These are phyloP conservation scores for Lobosporangium transversale DNA, from an alignment of 192 early-diverging fungal genomes.

Conservation along the genomic window DNA sequence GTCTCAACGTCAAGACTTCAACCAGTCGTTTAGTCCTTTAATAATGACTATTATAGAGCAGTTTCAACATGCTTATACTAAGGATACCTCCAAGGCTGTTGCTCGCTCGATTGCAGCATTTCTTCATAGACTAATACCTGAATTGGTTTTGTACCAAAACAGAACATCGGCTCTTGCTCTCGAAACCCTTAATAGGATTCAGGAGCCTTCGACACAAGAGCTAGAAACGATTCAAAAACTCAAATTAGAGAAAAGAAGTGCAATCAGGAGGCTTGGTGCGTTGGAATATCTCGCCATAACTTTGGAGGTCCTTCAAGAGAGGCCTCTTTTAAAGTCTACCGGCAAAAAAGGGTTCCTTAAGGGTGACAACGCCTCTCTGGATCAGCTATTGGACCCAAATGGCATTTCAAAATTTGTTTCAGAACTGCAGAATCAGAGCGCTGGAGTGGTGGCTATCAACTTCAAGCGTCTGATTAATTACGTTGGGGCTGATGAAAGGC, in stretches of 20 bases:
- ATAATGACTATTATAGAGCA: slow-evolving; percentile 58
- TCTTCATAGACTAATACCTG: slow-evolving; percentile 43
- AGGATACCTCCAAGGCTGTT: slow-evolving; percentile 23
- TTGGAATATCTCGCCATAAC: slow-evolving; percentile 32
- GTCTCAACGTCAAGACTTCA: slow-evolving; percentile 10
- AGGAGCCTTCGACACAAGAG: slow-evolving; percentile 14
- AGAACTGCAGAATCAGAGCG: slow-evolving; percentile 9
- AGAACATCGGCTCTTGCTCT: slow-evolving; percentile 35
- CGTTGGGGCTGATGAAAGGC: slow-evolving; percentile 5
- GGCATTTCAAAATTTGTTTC: slow-evolving; percentile 20
- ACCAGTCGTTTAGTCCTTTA: slow-evolving; percentile 63
- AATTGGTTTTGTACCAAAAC: slow-evolving; percentile 53
- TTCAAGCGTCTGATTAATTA: slow-evolving; percentile 27
- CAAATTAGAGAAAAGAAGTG: slow-evolving; percentile 9
- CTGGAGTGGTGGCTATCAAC: slow-evolving; percentile 32
- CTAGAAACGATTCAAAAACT: slow-evolving; percentile 1
- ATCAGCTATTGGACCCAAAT: slow-evolving; percentile 4
- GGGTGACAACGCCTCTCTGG: neutral
- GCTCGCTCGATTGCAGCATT: slow-evolving; percentile 40
- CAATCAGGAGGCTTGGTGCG: slow-evolving; percentile 3
- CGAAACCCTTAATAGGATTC: slow-evolving; percentile 32
- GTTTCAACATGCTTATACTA: slow-evolving; percentile 47
- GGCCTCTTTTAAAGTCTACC: neutral
- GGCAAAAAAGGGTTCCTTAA: neutral
- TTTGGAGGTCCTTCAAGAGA: neutral